phyloP scores from a whole-genome alignment of 2,329 filamentous ascomycete genomes.

The Cercospora sp. region DNA sequence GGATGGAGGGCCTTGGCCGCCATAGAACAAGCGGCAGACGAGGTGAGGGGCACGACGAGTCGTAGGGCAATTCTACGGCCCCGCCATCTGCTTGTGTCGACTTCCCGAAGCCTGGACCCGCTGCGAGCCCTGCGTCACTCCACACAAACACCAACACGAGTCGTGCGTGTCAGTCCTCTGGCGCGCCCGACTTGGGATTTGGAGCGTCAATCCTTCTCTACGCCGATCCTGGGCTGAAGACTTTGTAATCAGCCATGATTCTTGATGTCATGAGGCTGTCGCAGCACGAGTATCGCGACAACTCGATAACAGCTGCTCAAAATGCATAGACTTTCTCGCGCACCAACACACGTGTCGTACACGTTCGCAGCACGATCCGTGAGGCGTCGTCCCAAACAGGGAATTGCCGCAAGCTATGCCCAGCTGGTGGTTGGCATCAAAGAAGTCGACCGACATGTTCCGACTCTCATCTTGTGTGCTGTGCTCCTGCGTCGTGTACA shows the following conservation, averaged over 20 bases:
- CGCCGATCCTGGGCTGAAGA: not conserved
- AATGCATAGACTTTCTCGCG: not conserved
- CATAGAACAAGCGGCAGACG: not conserved
- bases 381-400: not conserved
- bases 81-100: not conserved
- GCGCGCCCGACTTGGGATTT: not conserved
- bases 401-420: not conserved
- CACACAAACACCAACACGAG: constrained; percentile 6
- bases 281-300: not conserved
- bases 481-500: not conserved
- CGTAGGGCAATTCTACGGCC: not conserved
- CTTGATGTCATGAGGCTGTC: not conserved
- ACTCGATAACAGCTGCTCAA: not conserved
- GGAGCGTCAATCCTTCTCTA: not conserved
- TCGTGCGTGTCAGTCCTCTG: constrained; percentile 5
- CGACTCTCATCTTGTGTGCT: not conserved
- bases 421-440: not conserved
- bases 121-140: not conserved
- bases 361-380: not conserved
- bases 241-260: not conserved
- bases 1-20: not conserved
- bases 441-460: not conserved
- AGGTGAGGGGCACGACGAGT: not conserved
- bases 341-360: not conserved
- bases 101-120: constrained; percentile 9